Base-by-base conservation (phyloP, 306 rosid species). In the Luffa acutangula region DNA sequence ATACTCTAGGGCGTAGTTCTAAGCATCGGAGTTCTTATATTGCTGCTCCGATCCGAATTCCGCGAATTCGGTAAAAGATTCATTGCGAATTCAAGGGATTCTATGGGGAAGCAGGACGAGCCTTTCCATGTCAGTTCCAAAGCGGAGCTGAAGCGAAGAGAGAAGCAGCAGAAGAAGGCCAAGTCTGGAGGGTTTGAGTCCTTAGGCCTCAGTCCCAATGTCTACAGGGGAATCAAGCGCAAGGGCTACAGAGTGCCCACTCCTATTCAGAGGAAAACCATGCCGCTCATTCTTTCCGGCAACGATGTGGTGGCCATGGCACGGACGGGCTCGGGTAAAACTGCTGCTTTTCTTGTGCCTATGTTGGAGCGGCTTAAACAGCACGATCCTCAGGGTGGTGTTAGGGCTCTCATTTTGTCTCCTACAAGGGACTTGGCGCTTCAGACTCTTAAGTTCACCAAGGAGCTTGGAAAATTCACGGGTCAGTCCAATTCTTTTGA, bases 221-320 rank as follows among this genome's bases (percentile, higher is more conserved):
- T 85, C 53, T 92, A 71, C 90, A 75, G 74, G 6, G 98, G 87
- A 81, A 84, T 92, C 82, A 91, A 75, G 74, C 97, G 95, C 81
- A 94, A 94, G 82, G 98, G 98, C 8, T 92, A 94, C 86, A 85
- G 62, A 75, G 93, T 94, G 17, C 98, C 98, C 65, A 92, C 98
- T 31, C 98, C 97, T 3, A 94, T 94, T 57, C 98, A 94, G 90
- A 84, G 98, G 79, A 92, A 94, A 62, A 94, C 97, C 9, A 91
- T 94, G 97, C 98, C 98, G 0, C 85, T 91, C 66, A 94, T 94
- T 67, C 93, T 94, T 56, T 83, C 94, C 9, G 98, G 98, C 6
- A 43, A 82, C 18, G 98, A 94, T 53, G 97, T 94, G 7, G 97
- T 94, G 6, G 97, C 98, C 81, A 94, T 94, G 98, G 98, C 98